A percentile compares a stretch with the other conserved stretches of the same genome.
Evolutionary conservation across 2,329 filamentous ascomycete species (phyloP).

Genomic region (Phoma sp.): DNA sequence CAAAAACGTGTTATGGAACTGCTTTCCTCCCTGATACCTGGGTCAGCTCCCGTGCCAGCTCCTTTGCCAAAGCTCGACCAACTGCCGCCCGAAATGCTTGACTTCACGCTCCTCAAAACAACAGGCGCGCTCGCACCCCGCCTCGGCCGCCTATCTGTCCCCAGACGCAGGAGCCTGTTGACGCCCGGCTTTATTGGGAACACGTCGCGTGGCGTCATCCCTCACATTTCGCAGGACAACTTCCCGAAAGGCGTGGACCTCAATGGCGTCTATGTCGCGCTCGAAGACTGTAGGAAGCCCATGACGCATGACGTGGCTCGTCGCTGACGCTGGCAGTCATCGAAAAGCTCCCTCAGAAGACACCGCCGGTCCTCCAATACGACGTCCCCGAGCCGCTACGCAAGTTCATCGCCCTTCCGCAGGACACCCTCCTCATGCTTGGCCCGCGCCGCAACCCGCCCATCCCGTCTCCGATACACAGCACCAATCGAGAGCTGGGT

Average conservation of each 20-base stretch:
- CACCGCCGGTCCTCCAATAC: constrained; percentile 62
- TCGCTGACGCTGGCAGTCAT: constrained; percentile 63
- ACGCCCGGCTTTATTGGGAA: constrained; percentile 85
- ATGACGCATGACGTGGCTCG: constrained; percentile 6
- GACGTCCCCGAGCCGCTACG: constrained; percentile 65
- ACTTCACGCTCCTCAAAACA: constrained; percentile 54
- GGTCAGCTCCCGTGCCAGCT: constrained; percentile 1
- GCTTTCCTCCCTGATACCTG: constrained; percentile 10
- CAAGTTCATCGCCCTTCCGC: constrained; percentile 76
- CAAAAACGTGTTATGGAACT: constrained; percentile 6
- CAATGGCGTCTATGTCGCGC: constrained; percentile 75
- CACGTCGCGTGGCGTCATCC: constrained; percentile 83
- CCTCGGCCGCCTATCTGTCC: constrained; percentile 71
- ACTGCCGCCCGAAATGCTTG: constrained; percentile 52
- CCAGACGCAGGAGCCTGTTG: constrained; percentile 69
- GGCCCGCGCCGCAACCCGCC: constrained; percentile 80
- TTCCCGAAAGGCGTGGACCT: constrained; percentile 70
- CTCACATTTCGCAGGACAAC: constrained; percentile 89
- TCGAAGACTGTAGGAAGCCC: constrained; percentile 84
- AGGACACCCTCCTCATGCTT: constrained; percentile 72
- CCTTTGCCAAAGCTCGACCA: constrained; percentile 27
- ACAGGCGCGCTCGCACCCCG: constrained; percentile 61
- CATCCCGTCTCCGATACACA: constrained; percentile 71
- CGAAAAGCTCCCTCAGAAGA: constrained; percentile 62
- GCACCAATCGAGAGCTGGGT: constrained; percentile 74